Evolutionary conservation across 495 filamentous ascomycete genomes (phyloP).

Genomic region (Penicillium turbatum): DNA sequence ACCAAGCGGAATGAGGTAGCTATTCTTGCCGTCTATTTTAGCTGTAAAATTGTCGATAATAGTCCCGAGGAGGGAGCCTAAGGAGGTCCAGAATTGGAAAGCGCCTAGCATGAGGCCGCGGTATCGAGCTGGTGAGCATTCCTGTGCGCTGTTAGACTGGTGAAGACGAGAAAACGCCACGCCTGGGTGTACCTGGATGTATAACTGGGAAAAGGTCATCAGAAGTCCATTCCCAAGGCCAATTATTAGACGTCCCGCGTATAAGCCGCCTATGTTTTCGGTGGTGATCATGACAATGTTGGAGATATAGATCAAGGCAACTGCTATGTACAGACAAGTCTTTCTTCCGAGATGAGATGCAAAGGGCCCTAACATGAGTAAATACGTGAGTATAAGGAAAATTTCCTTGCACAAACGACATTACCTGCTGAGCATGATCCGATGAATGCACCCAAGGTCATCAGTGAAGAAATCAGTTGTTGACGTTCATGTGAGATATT

Average conservation of each 20-base stretch:
- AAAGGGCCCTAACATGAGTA: conserved; percentile 38
- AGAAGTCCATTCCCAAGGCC: conserved; percentile 54
- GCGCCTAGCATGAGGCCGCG: not conserved
- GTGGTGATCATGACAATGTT: conserved; percentile 57
- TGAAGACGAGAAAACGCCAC: no score
- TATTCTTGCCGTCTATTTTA: conserved; percentile 34
- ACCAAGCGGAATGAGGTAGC: conserved; percentile 56
- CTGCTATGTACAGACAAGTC: conserved; percentile 46
- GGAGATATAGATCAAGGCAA: conserved; percentile 43
- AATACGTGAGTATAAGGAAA: not conserved
- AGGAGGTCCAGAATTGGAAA: conserved; percentile 33
- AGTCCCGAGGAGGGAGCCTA: conserved; percentile 24
- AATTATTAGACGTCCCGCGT: conserved; percentile 52
- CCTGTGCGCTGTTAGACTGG: conserved; percentile 26
- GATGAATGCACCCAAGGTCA: conserved; percentile 58
- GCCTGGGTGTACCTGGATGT: conserved; percentile 29
- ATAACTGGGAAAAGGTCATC: conserved; percentile 59
- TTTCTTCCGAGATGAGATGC: conserved; percentile 47
- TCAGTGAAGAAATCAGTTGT: conserved; percentile 35
- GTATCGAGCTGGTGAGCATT: not conserved
- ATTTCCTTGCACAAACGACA: not conserved
- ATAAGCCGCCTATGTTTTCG: conserved; percentile 47
- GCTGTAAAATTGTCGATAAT: conserved; percentile 58
- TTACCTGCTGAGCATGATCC: conserved; percentile 43
- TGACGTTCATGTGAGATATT: conserved; percentile 47